phyloP scores from a whole-genome alignment of 257 asterid species.

The Scutellaria baicalensis region DNA sequence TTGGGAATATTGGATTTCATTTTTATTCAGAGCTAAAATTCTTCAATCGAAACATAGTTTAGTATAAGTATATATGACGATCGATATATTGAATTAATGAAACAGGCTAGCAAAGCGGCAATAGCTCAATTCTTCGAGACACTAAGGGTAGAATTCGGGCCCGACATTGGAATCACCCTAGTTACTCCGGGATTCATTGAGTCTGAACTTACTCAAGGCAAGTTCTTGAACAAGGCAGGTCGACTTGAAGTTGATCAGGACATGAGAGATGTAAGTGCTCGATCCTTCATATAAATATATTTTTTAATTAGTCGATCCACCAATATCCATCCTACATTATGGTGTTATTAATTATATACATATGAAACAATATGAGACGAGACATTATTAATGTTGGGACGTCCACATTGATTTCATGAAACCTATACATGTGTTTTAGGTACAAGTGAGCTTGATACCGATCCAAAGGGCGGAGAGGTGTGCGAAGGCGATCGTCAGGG shows the following conservation, averaged over 20 bases:
- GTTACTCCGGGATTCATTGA: conserved; percentile 62
- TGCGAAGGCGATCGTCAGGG: conserved; percentile 40
- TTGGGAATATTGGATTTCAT: too few species aligned
- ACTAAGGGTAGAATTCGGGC: conserved; percentile 57
- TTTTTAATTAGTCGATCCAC: background rate
- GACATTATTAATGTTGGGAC: too few species aligned
- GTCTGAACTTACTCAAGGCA: conserved; percentile 62
- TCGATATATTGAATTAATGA: too few species aligned
- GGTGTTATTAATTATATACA: too few species aligned
- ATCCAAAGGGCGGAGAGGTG: conserved; percentile 36
- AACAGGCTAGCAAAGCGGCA: conserved; percentile 82
- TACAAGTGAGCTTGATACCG: conserved; percentile 40
- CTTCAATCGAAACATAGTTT: too few species aligned
- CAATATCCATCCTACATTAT: too few species aligned
- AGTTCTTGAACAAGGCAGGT: conserved; percentile 38
- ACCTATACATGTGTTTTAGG: conserved; percentile 11
- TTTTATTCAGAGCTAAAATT: too few species aligned
- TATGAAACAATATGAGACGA: too few species aligned
- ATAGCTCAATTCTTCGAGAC: conserved; percentile 63
- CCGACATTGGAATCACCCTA: conserved; percentile 50
- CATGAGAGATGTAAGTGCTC: conserved; percentile 51
- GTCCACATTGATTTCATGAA: too few species aligned
- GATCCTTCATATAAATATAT: background rate
- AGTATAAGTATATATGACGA: too few species aligned
- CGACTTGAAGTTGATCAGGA: conserved; percentile 46